Conservation (phyloP, 2,329 filamentous ascomycete genomes). For the Aureobasidium sp. region DNA sequence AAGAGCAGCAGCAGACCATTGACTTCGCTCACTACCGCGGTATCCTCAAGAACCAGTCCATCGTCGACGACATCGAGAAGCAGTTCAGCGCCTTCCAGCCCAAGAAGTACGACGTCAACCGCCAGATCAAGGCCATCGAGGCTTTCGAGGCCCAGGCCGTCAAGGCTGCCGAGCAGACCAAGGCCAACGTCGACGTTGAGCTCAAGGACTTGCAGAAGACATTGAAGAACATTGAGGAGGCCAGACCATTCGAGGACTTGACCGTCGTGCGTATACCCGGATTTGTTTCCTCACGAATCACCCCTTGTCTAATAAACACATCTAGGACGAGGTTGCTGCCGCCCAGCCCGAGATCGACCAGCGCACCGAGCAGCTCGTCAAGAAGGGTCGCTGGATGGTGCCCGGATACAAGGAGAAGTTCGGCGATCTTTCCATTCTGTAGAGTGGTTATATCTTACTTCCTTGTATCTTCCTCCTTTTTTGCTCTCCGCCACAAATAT, state of each 20-base stretch:
- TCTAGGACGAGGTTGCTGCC: conserved; percentile 84
- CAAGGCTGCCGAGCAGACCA: conserved; percentile 94
- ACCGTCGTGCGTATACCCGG: conserved; percentile 70
- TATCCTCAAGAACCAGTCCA: conserved; percentile 88
- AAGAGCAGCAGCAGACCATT: conserved; percentile 75
- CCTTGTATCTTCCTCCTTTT: conserved; percentile 8
- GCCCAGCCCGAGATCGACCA: conserved; percentile 96
- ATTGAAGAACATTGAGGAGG: conserved; percentile 92
- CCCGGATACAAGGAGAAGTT: conserved; percentile 99
- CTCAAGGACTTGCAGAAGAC: conserved; percentile 91
- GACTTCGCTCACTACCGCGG: conserved; percentile 92
- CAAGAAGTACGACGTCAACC: conserved; percentile 79
- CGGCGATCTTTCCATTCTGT: conserved; percentile 91
- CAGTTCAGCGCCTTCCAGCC: conserved; percentile 90
- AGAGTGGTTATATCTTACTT: conserved; percentile 39
- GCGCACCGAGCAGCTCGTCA: conserved; percentile 89
- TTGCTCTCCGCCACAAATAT: conserved; percentile 4
- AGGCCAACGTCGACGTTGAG: conserved; percentile 91
- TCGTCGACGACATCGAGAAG: conserved; percentile 96
- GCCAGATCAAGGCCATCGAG: conserved; percentile 97
- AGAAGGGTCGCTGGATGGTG: conserved; percentile 96
- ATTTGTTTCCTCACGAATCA: neutral
- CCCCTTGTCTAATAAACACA: neutral
- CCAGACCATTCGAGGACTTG: conserved; percentile 91
- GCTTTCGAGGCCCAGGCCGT: conserved; percentile 95